Base-by-base conservation (phyloP, 192 early-diverging fungal species). In the Funneliformis mosseae region DNA sequence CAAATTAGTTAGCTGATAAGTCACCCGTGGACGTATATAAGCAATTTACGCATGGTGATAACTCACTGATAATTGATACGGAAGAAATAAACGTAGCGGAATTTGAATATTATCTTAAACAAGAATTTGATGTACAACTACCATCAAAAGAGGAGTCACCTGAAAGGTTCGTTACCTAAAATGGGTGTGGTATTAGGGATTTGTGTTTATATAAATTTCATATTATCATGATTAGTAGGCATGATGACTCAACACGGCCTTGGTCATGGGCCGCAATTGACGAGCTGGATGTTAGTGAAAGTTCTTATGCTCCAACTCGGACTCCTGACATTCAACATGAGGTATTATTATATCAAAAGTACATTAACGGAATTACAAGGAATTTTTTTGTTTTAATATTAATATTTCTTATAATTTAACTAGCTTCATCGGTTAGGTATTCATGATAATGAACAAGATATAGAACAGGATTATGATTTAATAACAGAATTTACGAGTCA, bases 61-160 rank as follows among this genome's bases (percentile, higher is more conserved):
- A 64, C 46, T 64, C 42, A 16, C 8, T 28, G 21, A 33, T 66
- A 28, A 42, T 45, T 21, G 25, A 64, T 45, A 46, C 18, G 8
- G 55, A 77, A 64, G 76, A 77, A 66, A 41, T 77, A 25, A 77
- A 77, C 28, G 66, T 77, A 25, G 76, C 59, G 14, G 42, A n/a
- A 45, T 61, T 77, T 46, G 76, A 77, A 14, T 27, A 67, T 45
- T 66, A 77, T 77, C 64, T 77, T 66, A 61, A 77, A 66, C 18
- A 18, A 45, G 76, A 77, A 77, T 77, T 77, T 14, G 76, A 77
- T 45, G 42, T 77, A 27, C 61, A 23, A 64, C 27, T 33, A 61
- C 45, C 72, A 25, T 28, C 23, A 45, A 76, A 61, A 61, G 41
- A 27, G 23, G 76, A 64, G 25, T 8, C 64, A 11, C n/a, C 27